Base-by-base conservation (phyloP, 805 yeast genomes). In the Ogataea trehaloabstinens region DNA sequence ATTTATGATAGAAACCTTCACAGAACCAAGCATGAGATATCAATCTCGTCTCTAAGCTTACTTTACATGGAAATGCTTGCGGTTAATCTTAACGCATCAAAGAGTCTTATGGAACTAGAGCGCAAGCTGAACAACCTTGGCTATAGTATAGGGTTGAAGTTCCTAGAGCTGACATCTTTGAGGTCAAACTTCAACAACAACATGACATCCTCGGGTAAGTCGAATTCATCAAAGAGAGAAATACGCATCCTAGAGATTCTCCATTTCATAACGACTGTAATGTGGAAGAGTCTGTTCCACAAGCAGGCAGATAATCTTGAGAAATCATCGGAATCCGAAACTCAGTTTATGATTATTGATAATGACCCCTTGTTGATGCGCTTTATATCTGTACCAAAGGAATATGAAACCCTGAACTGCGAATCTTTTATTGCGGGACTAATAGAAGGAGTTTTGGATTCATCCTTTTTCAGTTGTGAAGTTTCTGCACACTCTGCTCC, bases 401-500 rank as follows among this genome's bases (percentile, higher is more conserved):
- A 88, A 47, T 79, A 82, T 55, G 80, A 85, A 8, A 80, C 80
- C 45, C 70, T 87, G 52, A 85, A 84, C 55, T 85, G 93, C 54
- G 80, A 83, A 12, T 90, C 95, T 0, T 85, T 84, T 55, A 76
- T 82, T 1, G 95, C 95, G 0, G 96, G 96, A 0, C 73, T 88
- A 12, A 71, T 87, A 28, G 95, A 88, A 58, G 95, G 95, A 0
- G 80, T 87, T 1, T 64, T 88, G 41, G 93, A 85, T 52, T 70
- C 83, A 4, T 69, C 86, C 2, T 80, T 79, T 46, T 86, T 86
- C 55, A 78, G 73, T 38, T 89, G 91, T 11, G 69, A 66, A 32
- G 95, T 88, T 6, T 76, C 85, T n/a, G 95, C 96, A 1, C 95
- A 88, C 54, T 72, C 82, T 0, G 86, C 81, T 13, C 84, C 85